Evolutionary conservation across 2,329 filamentous ascomycete genomes (phyloP).

Genomic region (Verruconis gallopava): DNA sequence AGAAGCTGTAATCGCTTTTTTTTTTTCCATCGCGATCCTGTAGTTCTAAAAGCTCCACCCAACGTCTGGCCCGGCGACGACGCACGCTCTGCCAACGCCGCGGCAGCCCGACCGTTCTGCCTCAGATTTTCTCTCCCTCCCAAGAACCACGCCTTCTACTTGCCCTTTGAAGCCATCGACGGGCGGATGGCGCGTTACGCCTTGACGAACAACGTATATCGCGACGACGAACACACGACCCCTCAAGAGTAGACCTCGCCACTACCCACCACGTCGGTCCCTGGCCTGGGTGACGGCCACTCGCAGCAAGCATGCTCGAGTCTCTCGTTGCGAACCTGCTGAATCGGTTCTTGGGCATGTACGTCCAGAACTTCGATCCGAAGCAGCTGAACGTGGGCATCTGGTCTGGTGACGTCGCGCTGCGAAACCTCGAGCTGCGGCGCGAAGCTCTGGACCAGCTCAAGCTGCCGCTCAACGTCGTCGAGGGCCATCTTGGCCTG

Average conservation of each 20-base stretch:
- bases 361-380: conserved; percentile 98
- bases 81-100: too few species aligned
- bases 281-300: conserved; percentile 63
- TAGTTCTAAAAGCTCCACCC: too few species aligned
- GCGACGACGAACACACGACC: too few species aligned
- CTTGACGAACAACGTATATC: too few species aligned
- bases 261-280: conserved; percentile 17
- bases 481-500: conserved; percentile 85
- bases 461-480: conserved; percentile 88
- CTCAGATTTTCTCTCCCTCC: too few species aligned
- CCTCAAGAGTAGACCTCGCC: background rate
- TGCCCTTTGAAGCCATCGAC: too few species aligned
- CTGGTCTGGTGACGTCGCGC: conserved; percentile 96
- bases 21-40: too few species aligned
- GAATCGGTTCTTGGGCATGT: conserved; percentile 99
- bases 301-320: conserved; percentile 70
- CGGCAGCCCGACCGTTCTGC: too few species aligned
- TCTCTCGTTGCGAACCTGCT: conserved; percentile 91
- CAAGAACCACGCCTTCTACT: too few species aligned
- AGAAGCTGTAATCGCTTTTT: too few species aligned
- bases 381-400: conserved; percentile 97
- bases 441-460: conserved; percentile 94
- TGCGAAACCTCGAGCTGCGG: conserved; percentile 82
- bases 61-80: too few species aligned
- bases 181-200: too few species aligned